Evolutionary conservation across 2,329 filamentous ascomycete genomes (phyloP).

Genomic region (Davidsoniella eucalypti): DNA sequence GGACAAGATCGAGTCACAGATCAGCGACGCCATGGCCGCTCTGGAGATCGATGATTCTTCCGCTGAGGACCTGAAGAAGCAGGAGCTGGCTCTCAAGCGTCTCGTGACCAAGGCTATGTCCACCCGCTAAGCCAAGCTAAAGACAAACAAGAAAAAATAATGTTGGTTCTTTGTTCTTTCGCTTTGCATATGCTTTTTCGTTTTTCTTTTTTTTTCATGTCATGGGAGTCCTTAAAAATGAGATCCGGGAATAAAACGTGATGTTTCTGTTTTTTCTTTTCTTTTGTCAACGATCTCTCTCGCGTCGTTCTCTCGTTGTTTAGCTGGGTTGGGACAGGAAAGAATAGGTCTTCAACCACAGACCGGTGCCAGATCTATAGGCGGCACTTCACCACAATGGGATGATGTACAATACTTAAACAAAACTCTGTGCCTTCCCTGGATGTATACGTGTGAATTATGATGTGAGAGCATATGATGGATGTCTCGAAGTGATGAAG

Average conservation of each 20-base stretch:
- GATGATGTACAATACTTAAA: too few relatives aligned
- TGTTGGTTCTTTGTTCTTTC: conserved; percentile 9
- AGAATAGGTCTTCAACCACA: neutral
- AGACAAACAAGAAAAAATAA: conserved; percentile 5
- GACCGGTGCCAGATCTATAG: too few relatives aligned
- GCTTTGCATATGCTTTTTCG: conserved; percentile 7
- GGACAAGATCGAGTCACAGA: conserved; percentile 96
- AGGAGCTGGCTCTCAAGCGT: conserved; percentile 95
- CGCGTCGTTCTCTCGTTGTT: conserved; percentile 17
- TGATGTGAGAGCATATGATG: too few relatives aligned
- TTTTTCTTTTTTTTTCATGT: conserved; percentile 17
- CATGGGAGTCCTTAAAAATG: conserved; percentile 19
- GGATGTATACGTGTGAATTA: neutral
- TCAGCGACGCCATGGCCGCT: conserved; percentile 93
- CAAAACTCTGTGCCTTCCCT: neutral
- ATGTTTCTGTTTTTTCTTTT: conserved; percentile 20
- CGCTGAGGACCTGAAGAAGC: conserved; percentile 97
- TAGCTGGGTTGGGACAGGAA: conserved; percentile 15
- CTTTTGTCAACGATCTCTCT: conserved; percentile 15
- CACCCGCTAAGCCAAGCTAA: conserved; percentile 48
- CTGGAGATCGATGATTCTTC: conserved; percentile 86
- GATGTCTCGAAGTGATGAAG: too few relatives aligned
- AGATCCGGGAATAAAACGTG: conserved; percentile 21
- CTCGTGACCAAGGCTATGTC: conserved; percentile 97
- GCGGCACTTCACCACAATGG: too few relatives aligned